Percentiles rank a stretch among this genome's conserved stretches.
Conservation (phyloP, 495 filamentous ascomycete genomes). For the Aspergillus olivimuriae region DNA sequence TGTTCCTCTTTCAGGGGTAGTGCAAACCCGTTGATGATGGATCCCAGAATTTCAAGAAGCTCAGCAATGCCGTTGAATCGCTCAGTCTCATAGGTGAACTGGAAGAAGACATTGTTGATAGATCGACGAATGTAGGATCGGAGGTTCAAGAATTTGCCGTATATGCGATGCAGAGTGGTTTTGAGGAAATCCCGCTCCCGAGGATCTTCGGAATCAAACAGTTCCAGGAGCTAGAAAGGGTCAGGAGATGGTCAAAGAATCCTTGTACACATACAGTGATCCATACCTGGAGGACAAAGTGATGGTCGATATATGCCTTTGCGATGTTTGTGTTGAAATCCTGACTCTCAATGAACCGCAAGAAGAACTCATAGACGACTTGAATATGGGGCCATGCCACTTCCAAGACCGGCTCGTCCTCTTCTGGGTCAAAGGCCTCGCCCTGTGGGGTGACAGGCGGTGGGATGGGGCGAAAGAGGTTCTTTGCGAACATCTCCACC, state of each 20-base stretch:
- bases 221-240: slow-evolving; percentile 67
- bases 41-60: slow-evolving; percentile 91
- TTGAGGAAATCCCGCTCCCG: slow-evolving; percentile 97
- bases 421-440: slow-evolving; percentile 97
- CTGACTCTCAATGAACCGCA: slow-evolving; percentile 97
- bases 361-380: slow-evolving; percentile 99
- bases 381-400: slow-evolving; percentile 99
- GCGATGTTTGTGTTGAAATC: slow-evolving; percentile 99
- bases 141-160: slow-evolving; percentile 97
- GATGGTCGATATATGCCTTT: slow-evolving; percentile 97
- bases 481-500: slow-evolving; percentile 99
- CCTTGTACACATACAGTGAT: too few relatives aligned
- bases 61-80: slow-evolving; percentile 98
- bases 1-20: slow-evolving; percentile 97
- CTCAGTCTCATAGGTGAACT: slow-evolving; percentile 98
- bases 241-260: slow-evolving; percentile 9
- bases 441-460: slow-evolving; percentile 96
- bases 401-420: slow-evolving; percentile 96
- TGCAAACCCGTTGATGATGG: slow-evolving; percentile 99
- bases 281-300: slow-evolving; percentile 86
- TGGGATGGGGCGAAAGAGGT: slow-evolving; percentile 93
- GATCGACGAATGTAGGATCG: slow-evolving; percentile 95
- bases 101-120: slow-evolving; percentile 99
- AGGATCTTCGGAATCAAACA: slow-evolving; percentile 98
- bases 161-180: slow-evolving; percentile 96